These are phyloP conservation scores for Trametes elegans DNA, from an alignment of 768 basidiomycete species.

Conservation along the genomic window DNA sequence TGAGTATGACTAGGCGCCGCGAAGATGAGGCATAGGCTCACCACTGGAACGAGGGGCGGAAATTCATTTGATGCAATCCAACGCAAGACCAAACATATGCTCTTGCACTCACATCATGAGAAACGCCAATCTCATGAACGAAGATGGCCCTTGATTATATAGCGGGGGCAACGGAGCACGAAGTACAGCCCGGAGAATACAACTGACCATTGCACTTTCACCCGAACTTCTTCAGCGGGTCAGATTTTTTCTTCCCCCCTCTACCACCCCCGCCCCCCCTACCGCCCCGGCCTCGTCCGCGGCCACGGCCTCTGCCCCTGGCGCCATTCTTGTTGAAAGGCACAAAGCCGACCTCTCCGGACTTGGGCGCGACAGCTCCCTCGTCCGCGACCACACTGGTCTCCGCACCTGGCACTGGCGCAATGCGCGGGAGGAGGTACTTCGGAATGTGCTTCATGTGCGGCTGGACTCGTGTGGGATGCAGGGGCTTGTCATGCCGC, in stretches of 20 bases:
- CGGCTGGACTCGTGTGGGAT: slow-evolving; percentile 84
- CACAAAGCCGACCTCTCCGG: slow-evolving; percentile 51
- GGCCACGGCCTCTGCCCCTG: slow-evolving; percentile 52
- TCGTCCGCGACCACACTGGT: slow-evolving; percentile 15
- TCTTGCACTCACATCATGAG: background rate
- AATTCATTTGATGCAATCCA: background rate
- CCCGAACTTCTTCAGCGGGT: slow-evolving; percentile 77
- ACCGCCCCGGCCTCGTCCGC: slow-evolving; percentile 43
- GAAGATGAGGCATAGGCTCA: too few relatives aligned
- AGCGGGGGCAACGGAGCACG: too few relatives aligned
- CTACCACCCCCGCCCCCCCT: slow-evolving; percentile 27
- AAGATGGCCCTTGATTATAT: background rate
- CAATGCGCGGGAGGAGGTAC: slow-evolving; percentile 85
- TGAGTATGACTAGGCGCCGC: too few relatives aligned
- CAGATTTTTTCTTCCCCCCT: slow-evolving; percentile 68
- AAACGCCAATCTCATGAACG: background rate
- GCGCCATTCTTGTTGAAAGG: slow-evolving; percentile 64
- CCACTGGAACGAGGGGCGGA: too few relatives aligned
- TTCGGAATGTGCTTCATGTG: slow-evolving; percentile 97
- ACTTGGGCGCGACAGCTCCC: slow-evolving; percentile 28
- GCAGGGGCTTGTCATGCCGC: slow-evolving; percentile 91
- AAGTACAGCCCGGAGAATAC: background rate
- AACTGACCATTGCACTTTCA: background rate
- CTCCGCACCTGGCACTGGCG: slow-evolving; percentile 45
- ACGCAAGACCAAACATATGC: background rate